Evolutionary conservation across 2,329 filamentous ascomycete species (phyloP), one percentile per base, ranked within the genome.

Genomic region (Alternaria incomplexa): DNA sequence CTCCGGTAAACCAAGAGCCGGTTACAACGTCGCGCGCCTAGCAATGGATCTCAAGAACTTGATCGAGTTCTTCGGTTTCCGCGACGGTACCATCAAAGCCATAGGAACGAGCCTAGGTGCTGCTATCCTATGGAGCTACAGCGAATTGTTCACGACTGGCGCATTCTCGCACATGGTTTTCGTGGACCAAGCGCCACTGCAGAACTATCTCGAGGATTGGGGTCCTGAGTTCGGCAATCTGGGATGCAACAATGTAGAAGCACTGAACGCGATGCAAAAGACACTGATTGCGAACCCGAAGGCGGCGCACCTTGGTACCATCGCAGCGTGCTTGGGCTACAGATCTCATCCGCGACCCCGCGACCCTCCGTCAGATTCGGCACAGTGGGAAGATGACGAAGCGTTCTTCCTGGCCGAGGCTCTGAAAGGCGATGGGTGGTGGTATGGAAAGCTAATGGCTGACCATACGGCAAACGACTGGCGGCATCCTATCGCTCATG

Each of bases 361-460:
- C 6, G 70, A 71, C 23, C 62, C 68, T 10, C 55, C 32, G 6
- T 9, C 36, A n/a, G 48, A 57, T 6, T 64, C 65, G 5, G 32
- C 58, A 17, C 48, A 61, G 8, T 73, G 71, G 71, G 43, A 64
- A 45, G 68, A 67, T 0, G 73, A 76, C 15, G 72, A 74, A 23
- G 62, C 22, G 0, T 77, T 77, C 51, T 77, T 77, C 30, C 32
- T 75, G 3, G 32, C 8, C 6, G 63, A 72, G 30, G 72, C 71
- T 3, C n/a, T 71, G 47, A 73, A 70, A 13, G 73, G 74, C 2
- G 62, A 76, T 32, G 69, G 68, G 0, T 64, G 64, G 59, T 77
- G 74, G 74, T 75, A 70, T 58, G 74, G 71, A 0, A 74, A 76
- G 63, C 58, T 77, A 3, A 72, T 77, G 71, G 70, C 67, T 20